Conservation (phyloP, 257 asterid species). For the Solanum raphanifolium region DNA sequence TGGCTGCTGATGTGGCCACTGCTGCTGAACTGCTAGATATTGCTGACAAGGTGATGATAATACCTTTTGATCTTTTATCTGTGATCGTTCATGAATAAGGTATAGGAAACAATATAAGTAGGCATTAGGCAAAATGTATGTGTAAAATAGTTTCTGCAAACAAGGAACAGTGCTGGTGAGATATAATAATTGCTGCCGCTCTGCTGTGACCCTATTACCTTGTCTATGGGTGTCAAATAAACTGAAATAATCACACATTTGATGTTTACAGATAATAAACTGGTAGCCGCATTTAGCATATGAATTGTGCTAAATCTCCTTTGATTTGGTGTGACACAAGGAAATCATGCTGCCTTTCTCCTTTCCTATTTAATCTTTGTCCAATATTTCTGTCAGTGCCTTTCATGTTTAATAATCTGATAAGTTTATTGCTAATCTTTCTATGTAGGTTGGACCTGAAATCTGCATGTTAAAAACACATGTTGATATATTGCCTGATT, state of each 20-base stretch:
- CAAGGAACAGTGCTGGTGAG: background rate
- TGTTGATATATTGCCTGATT: conserved; percentile 93
- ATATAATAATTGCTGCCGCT: background rate
- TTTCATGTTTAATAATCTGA: conserved; percentile 6
- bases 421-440: background rate
- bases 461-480: conserved; percentile 96
- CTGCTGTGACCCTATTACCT: background rate
- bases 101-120: background rate
- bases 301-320: background rate
- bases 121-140: background rate
- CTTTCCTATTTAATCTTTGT: background rate
- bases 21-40: conserved; percentile 85
- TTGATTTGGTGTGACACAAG: background rate
- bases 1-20: conserved; percentile 96
- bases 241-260: background rate
- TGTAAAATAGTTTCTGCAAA: background rate
- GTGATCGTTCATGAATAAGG: background rate
- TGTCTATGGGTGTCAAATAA: background rate
- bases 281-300: background rate
- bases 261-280: background rate
- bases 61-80: background rate
- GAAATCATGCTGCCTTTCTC: background rate
- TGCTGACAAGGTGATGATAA: conserved; percentile 68
- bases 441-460: conserved; percentile 93
- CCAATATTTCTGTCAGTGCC: background rate